These are phyloP conservation scores for Gentiana dahurica DNA, from an alignment of 257 asterid genomes.

Conservation along the genomic window DNA sequence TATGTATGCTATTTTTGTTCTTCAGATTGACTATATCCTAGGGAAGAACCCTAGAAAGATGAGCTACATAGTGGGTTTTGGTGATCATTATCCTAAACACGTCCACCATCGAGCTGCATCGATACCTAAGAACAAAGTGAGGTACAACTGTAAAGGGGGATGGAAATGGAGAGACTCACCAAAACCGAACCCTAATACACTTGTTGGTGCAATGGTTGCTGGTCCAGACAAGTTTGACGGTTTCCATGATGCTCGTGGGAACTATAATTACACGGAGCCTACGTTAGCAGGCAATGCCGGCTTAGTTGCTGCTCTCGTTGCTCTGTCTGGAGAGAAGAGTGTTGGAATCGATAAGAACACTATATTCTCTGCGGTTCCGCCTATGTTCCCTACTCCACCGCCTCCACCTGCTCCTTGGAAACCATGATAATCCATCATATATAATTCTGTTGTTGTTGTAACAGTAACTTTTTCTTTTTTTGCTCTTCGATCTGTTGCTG, in stretches of 20 bases:
- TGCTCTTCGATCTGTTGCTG: conserved; percentile 3
- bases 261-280: conserved; percentile 91
- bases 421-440: conserved; percentile 33
- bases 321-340: conserved; percentile 62
- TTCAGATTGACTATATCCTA: conserved; percentile 76
- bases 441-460: not conserved
- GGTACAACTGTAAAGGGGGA: conserved; percentile 83
- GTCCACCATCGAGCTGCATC: conserved; percentile 98
- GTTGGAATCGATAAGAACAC: conserved; percentile 74
- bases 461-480: conserved; percentile 1
- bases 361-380: conserved; percentile 89
- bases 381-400: conserved; percentile 90
- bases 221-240: conserved; percentile 91
- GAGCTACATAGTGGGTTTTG: conserved; percentile 91
- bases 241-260: conserved; percentile 68
- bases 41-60: conserved; percentile 90
- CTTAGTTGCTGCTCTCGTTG: conserved; percentile 82
- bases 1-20: not conserved
- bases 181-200: conserved; percentile 61
- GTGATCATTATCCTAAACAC: conserved; percentile 67
- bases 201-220: conserved; percentile 96
- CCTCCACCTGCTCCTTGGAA: conserved; percentile 99
- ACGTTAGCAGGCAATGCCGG: conserved; percentile 97
- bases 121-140: conserved; percentile 67
- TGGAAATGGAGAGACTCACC: conserved; percentile 79